A percentile compares a stretch with the other conserved stretches of the same genome.
Evolutionary conservation across 768 basidiomycete genomes (phyloP).

Genomic region (Suillus variegatus): DNA sequence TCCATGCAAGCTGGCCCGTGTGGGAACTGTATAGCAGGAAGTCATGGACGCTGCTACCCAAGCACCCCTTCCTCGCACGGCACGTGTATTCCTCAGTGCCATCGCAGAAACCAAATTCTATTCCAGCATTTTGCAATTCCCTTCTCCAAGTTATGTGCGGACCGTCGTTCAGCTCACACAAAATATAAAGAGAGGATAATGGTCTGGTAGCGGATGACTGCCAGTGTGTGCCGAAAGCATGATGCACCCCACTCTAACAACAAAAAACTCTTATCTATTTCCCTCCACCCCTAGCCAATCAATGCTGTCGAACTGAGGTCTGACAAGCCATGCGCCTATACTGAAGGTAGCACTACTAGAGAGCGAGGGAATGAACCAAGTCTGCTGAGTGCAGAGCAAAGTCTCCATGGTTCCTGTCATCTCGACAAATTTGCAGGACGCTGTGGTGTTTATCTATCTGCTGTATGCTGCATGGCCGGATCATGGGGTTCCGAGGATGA

Average conservation of each 20-base stretch:
- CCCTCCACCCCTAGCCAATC: constrained; percentile 58
- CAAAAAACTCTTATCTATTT: constrained; percentile 78
- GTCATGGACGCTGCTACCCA: constrained; percentile 79
- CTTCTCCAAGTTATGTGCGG: constrained; percentile 48
- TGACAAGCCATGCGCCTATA: constrained; percentile 39
- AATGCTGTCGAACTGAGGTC: constrained; percentile 46
- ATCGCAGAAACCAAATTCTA: constrained; percentile 52
- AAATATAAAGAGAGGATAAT: constrained; percentile 59
- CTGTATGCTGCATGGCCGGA: constrained; percentile 83
- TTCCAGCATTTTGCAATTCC: constrained; percentile 22
- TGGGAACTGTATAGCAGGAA: constrained; percentile 67
- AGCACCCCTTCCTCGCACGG: constrained; percentile 69
- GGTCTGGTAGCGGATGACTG: neutral
- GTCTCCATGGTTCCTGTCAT: constrained; percentile 51
- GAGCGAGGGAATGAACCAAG: constrained; percentile 47
- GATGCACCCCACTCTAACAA: constrained; percentile 21
- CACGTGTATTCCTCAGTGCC: constrained; percentile 75
- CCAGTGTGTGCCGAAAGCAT: neutral
- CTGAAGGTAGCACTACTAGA: constrained; percentile 61
- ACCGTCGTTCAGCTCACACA: constrained; percentile 84
- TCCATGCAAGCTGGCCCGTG: constrained; percentile 81
- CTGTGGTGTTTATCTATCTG: constrained; percentile 65
- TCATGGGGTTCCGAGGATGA: constrained; percentile 67
- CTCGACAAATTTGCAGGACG: constrained; percentile 23
- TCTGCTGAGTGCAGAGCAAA: constrained; percentile 63